Evolutionary conservation across 2,329 filamentous ascomycete genomes (phyloP).

Genomic region (Ambrosiella beaveri): DNA sequence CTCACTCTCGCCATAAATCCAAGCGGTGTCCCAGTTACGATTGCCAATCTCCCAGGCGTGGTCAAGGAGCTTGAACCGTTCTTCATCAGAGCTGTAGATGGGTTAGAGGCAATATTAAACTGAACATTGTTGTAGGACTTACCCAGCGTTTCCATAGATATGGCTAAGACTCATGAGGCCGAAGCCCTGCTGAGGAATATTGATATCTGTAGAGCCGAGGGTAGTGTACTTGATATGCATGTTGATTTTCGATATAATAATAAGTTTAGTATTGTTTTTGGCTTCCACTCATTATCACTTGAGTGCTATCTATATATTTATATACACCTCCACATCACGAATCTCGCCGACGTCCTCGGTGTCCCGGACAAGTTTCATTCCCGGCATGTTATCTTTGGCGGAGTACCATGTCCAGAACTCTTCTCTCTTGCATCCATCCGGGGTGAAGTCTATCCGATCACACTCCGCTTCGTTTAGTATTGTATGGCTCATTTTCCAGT

Average conservation of each 20-base stretch:
- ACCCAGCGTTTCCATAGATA: constrained; percentile 20
- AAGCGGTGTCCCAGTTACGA: constrained; percentile 33
- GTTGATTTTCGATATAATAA: neutral
- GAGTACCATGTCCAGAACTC: too few relatives aligned
- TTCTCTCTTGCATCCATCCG: too few relatives aligned
- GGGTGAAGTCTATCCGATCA: too few relatives aligned
- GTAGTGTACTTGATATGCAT: neutral
- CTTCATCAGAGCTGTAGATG: constrained; percentile 23
- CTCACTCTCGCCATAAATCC: constrained; percentile 31
- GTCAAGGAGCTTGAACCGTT: constrained; percentile 34
- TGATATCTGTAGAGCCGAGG: constrained; percentile 34
- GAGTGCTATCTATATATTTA: too few relatives aligned
- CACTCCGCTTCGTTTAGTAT: too few relatives aligned
- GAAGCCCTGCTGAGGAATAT: constrained; percentile 16
- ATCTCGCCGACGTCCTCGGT: too few relatives aligned
- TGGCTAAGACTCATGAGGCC: constrained; percentile 17
- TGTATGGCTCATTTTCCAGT: too few relatives aligned
- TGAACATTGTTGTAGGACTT: neutral
- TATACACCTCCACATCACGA: too few relatives aligned
- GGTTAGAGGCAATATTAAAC: constrained; percentile 18
- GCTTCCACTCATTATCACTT: too few relatives aligned
- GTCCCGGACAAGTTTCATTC: too few relatives aligned
- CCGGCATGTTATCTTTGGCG: too few relatives aligned
- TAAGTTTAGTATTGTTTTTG: too few relatives aligned
- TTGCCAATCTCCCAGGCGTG: constrained; percentile 31